Evolutionary conservation across 306 rosid species (phyloP), one percentile per base, ranked within the genome.

Genomic region (Dicorynia guianensis): DNA sequence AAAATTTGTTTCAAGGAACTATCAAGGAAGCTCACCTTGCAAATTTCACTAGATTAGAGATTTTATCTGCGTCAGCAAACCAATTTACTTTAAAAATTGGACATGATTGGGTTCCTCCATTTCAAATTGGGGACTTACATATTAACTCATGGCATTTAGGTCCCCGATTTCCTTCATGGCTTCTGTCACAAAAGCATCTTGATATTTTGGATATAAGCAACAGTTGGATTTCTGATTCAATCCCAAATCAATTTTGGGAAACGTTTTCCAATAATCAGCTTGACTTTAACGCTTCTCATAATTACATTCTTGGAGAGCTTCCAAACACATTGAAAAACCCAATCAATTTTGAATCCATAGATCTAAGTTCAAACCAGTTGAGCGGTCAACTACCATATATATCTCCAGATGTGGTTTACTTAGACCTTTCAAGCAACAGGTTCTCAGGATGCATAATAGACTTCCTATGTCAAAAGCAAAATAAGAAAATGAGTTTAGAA

Each of bases 91-190:
- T 52, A 14, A 52, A 52, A 52, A 25, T 52, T 9, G n/a, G 8
- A 15, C 52, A 35, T 47, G 49, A 44, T 11, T 82, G 85, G 82
- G 12, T 2, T 25, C 79, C 79, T 36, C 50, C 2, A 18, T 67
- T 77, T 18, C 43, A 52, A 0, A 14, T 72, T 5, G 0, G 0
- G 0, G 0, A 0, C 0, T 43, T 76, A 44, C 1, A 1, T 3
- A 33, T 82, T 70, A 6, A 11, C 4, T 50, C 40, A 0, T 82
- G 78, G 67, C n/a, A 38, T 2, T 54, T 78, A 14, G 69, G 80
- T 39, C 74, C 76, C 1, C 30, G 7, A 6, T 78, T 78, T 78
- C 79, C 76, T 17, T 40, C 54, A 30, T 77, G 79, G 86, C 55
- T 77, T 57, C 43, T 13, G 0, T 73, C 80, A 15, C 76, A 62